Base-by-base conservation (phyloP, 768 basidiomycete genomes). In the Pleurotus giganteus region DNA sequence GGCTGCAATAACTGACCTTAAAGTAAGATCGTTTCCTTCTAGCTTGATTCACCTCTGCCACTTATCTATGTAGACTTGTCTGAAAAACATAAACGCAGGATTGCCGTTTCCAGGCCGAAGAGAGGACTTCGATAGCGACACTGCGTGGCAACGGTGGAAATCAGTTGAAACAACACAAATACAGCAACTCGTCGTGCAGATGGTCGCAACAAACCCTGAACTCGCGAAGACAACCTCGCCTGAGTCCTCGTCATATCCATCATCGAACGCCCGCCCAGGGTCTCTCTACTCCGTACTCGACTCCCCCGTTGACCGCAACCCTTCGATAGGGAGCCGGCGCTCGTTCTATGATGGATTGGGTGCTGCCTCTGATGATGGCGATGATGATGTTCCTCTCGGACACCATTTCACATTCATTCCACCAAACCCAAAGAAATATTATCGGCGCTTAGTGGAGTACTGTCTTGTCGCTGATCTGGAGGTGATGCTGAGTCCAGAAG, bases 371-470 rank as follows among this genome's bases (percentile, higher is more conserved):
- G 69, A 64, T 28, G 76, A 77, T 28, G 60, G 60, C 9, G 88
- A 89, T 58, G 89, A 89, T 9, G 86, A 89, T 44, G 75, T 89
- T 39, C 81, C 79, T 29, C 82, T 82, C 42, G 88, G 88, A 24
- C 84, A 87, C 59, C 76, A 87, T 61, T 97, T 94, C 74, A 91
- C 90, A 0, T 97, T 83, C 66, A 93, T 98, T 57, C 95, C 95
- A 2, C 85, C 92, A 13, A 91, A 90, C 65, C 90, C 95, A 5
- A 84, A 82, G 69, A 85, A 82, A 62, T 91, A 81, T 67, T 99
- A 96, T 76, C 84, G 85, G 59, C 83, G 90, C 9, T 78, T 98
- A 13, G 79, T 97, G 26, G 86, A 92, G 66, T 76, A 82, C 53
- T 94, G 94, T 65, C 82, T 99, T 43, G 77, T 86, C 23, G 79